Base-by-base conservation (phyloP, 352 stramenopile species). In the Globisporangium cederbergense region DNA sequence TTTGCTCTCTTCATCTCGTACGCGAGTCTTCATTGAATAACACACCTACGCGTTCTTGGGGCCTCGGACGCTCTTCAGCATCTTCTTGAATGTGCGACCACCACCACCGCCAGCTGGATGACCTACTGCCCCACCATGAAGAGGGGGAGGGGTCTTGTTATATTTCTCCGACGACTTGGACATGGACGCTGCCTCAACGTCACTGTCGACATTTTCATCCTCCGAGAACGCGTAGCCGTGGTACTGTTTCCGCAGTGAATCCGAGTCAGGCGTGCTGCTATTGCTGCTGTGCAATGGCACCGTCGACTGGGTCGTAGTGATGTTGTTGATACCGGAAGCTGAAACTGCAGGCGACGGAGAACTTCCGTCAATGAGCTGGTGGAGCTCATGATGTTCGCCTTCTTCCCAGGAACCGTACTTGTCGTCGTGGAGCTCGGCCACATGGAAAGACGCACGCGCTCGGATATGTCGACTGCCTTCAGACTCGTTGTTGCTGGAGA, bases 161-260 rank as follows among this genome's bases (percentile, higher is more conserved):
- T 71, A 28, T 49, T 77, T 51, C 58, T 75, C n/a, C 38, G 47
- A 60, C 14, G 61, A 45, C 32, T 70, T 75, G 2, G 64, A 66
- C 38, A 51, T 49, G 3, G 61, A 73, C n/a, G 74, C 73, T 63
- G 72, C 71, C 58, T 89, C 81, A 0, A 89, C 72, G 30, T 88
- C 79, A 50, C 79, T 90, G 55, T 91, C 78, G 7, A 88, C 74
- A 46, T 89, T 84, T 34, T 93, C 84, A 28, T 91, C 79, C 62
- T 93, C 80, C 6, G 84, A 91, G 64, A 93, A 93, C 2, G 84
- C 84, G 51, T 93, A 93, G 9, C 84, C 84, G 60, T 89, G 81
- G 59, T 93, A 93, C 52, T 81, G 64, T 8, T 74, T 67, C 2
- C 65, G 65, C 18, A 59, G 43, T 0, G 32, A 46, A 13, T 65